A percentile compares a stretch with the other conserved stretches of the same genome.
phyloP scores from a whole-genome alignment of 208 protist genomes.

The Trichomonas gallinae region DNA sequence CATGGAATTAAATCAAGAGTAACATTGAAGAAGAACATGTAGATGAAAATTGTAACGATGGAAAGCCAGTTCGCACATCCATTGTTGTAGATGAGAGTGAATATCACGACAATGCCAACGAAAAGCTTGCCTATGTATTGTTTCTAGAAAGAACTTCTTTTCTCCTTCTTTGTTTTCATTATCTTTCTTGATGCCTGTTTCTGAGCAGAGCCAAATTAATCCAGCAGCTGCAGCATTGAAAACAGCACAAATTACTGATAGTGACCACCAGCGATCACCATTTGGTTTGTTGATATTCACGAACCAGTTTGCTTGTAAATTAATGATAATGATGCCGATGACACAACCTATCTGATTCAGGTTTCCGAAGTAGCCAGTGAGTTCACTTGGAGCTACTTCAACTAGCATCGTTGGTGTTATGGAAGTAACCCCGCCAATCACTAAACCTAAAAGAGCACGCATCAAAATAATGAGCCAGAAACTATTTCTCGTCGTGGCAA shows the following conservation, averaged over 20 bases:
- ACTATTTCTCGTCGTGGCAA: neutral
- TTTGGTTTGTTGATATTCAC: neutral
- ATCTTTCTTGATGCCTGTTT: neutral
- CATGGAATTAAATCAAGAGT: slow-evolving; percentile 18
- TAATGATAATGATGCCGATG: neutral
- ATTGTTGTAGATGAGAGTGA: neutral
- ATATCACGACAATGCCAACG: neutral
- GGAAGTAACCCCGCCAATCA: neutral
- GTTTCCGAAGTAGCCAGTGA: neutral
- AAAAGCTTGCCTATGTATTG: neutral
- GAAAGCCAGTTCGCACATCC: neutral
- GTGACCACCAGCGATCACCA: neutral
- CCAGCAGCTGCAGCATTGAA: neutral
- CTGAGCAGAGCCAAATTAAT: neutral
- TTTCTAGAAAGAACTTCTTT: neutral
- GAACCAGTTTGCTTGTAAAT: neutral
- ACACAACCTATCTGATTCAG: neutral
- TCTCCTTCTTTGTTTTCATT: neutral
- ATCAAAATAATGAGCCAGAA: neutral
- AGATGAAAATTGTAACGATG: neutral
- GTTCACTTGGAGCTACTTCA: neutral
- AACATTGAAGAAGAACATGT: neutral
- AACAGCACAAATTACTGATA: neutral
- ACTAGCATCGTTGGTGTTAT: neutral
- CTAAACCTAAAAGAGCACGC: neutral